Percentiles rank a stretch among this genome's conserved stretches.
phyloP scores from a whole-genome alignment of 2,329 filamentous ascomycete species.

The Sordariomycetes sp. region DNA sequence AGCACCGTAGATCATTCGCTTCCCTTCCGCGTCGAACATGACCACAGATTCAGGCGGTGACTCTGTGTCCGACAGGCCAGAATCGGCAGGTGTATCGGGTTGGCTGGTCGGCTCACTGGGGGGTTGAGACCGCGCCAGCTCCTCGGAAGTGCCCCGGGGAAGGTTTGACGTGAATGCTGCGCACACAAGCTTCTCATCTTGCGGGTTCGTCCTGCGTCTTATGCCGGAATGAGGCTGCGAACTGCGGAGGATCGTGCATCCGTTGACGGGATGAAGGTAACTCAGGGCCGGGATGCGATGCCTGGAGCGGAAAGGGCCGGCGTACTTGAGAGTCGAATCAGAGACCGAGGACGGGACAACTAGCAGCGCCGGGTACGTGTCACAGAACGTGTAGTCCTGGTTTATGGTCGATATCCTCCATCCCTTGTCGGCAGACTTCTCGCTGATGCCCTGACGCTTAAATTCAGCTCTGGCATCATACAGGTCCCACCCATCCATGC shows the following conservation, averaged over 20 bases:
- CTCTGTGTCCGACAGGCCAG: constrained; percentile 16
- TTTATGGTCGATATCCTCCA: constrained; percentile 93
- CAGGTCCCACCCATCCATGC: constrained; percentile 68
- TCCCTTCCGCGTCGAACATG: constrained; percentile 47
- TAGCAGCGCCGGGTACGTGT: constrained; percentile 80
- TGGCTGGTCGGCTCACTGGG: neutral
- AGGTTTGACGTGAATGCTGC: constrained; percentile 76
- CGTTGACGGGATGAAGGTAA: constrained; percentile 94
- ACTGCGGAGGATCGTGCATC: constrained; percentile 90
- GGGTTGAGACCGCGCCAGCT: constrained; percentile 11
- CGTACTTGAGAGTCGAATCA: constrained; percentile 95
- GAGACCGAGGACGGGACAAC: constrained; percentile 83
- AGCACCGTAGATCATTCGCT: constrained; percentile 70
- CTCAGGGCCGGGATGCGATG: constrained; percentile 80
- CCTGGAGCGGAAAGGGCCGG: constrained; percentile 77
- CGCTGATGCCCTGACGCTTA: constrained; percentile 74
- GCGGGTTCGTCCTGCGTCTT: constrained; percentile 78
- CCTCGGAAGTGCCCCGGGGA: constrained; percentile 17
- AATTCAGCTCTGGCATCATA: constrained; percentile 85
- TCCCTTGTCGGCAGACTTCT: constrained; percentile 63
- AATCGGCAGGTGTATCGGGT: constrained; percentile 11
- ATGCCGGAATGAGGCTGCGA: constrained; percentile 87
- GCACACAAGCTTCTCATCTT: constrained; percentile 87
- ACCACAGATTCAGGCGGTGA: constrained; percentile 41
- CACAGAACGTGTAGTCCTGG: constrained; percentile 78